Evolutionary conservation across 345 rosid species (phyloP), one percentile per base, ranked within the genome.

Genomic region (Litchi chinensis): DNA sequence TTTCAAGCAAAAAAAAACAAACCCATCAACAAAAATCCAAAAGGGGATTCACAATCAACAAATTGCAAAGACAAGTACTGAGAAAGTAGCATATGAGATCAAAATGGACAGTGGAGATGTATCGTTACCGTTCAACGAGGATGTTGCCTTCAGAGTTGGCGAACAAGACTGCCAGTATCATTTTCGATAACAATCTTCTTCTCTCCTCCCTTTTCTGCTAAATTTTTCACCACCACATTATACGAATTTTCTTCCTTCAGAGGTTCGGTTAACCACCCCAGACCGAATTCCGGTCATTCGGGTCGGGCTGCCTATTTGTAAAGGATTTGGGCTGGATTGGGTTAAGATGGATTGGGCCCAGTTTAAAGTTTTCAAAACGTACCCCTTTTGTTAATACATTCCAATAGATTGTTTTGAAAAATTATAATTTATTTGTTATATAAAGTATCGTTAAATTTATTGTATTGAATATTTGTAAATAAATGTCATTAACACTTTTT

Each of bases 141-240:
- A 92, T 91, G 84, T 92, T 92, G 41, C 94, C 94, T 48, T 83
- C 93, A 62, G 92, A 86, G 32, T 90, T 92, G 9, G 92, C 89
- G 76, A 92, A 91, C 78, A 92, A 84, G 54, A 89, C 80, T 3
- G 97, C 97, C 7, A 92, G 91, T 70, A 90, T 88, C 94, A 90
- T 92, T 75, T 16, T 62, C 43, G 8, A 8, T 60, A 15, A 26
- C 8, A 43, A 5, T 16, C 26, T 9, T 68, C 67, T 65, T n/a
- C 62, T 3, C 37, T 16, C 28, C 12, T 24, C 10, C 65, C 16
- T 46, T 41, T 13, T 4, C 50, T 9, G 65, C n/a, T 26, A 3
- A 2, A 28, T 28, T 19, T 60, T 22, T 1, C 28, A 21, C 65
- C 65, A 9, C 10, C 26, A 60, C 21, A 19, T 18, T 10, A 7